Conservation (phyloP, 768 basidiomycete species). For the Suillus sp. region DNA sequence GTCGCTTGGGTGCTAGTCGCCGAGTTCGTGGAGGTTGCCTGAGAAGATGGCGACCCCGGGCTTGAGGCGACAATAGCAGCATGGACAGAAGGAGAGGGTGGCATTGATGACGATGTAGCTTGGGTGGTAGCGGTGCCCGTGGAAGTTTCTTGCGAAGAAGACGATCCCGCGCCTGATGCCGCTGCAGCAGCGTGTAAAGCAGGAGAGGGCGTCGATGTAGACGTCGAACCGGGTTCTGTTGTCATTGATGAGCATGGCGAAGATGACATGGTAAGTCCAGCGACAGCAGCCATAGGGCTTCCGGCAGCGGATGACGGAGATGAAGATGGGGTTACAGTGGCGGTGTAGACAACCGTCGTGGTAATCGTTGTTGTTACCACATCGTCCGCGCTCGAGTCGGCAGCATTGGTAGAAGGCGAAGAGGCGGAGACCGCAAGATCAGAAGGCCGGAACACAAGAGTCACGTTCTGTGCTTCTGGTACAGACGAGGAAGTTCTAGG, state of each 20-base stretch:
- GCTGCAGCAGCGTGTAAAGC: background rate
- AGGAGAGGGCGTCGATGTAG: background rate
- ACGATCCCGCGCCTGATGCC: background rate
- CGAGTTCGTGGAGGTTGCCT: background rate
- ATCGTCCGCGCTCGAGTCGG: background rate
- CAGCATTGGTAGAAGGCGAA: slow-evolving; percentile 1
- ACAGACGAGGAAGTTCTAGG: slow-evolving; percentile 9
- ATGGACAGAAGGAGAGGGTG: background rate
- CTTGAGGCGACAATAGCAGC: background rate
- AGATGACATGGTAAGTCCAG: background rate
- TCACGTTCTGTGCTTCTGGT: slow-evolving; percentile 40
- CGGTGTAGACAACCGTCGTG: slow-evolving; percentile 22
- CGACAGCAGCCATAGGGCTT: slow-evolving; percentile 8
- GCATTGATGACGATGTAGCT: background rate
- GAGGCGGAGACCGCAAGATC: slow-evolving; percentile 32
- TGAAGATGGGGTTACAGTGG: slow-evolving; percentile 14
- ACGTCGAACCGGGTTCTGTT: background rate
- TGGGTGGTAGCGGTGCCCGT: background rate
- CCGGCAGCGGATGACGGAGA: slow-evolving; percentile 17
- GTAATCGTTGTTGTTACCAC: slow-evolving; percentile 28
- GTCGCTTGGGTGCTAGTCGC: slow-evolving; percentile 6
- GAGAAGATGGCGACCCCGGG: background rate
- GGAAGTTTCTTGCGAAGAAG: background rate
- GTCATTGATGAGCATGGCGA: background rate
- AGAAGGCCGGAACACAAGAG: slow-evolving; percentile 53